Conservation (phyloP, 2,329 filamentous ascomycete species). For the Metarhizium robertsii region DNA sequence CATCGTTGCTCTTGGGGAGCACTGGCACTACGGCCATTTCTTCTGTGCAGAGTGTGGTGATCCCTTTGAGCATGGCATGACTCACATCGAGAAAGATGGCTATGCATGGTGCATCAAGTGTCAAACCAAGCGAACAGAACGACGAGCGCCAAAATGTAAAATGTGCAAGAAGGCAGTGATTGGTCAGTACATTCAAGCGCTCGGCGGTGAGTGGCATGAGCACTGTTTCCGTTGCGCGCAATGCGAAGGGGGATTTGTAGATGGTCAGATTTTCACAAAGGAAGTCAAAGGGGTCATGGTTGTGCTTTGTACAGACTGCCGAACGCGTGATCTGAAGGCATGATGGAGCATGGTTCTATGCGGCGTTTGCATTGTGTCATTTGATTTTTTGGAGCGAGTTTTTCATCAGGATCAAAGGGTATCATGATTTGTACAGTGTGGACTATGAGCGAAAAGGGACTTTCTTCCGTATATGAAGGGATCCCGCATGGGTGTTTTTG, state of each 20-base stretch:
- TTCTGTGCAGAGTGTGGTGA: slow-evolving; percentile 99
- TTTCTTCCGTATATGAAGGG: too few species aligned
- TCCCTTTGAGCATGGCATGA: slow-evolving; percentile 67
- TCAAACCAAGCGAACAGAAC: slow-evolving; percentile 84
- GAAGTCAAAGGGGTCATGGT: slow-evolving; percentile 38
- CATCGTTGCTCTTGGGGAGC: slow-evolving; percentile 83
- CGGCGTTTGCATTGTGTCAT: neutral
- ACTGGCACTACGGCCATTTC: slow-evolving; percentile 97
- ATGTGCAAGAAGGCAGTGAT: slow-evolving; percentile 78
- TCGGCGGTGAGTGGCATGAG: slow-evolving; percentile 90
- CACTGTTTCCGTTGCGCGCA: slow-evolving; percentile 76
- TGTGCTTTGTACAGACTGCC: slow-evolving; percentile 53
- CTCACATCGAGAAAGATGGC: slow-evolving; percentile 85
- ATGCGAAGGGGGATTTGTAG: slow-evolving; percentile 51
- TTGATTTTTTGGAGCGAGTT: neutral
- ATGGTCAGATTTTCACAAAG: slow-evolving; percentile 56
- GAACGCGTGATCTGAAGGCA: slow-evolving; percentile 50
- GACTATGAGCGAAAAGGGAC: too few species aligned
- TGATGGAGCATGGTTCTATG: slow-evolving; percentile 14
- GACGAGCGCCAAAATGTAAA: slow-evolving; percentile 78
- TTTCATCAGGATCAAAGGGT: neutral
- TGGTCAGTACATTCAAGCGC: slow-evolving; percentile 79
- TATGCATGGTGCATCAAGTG: slow-evolving; percentile 95
- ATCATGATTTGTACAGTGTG: neutral
- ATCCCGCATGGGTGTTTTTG: too few species aligned